phyloP scores from a whole-genome alignment of 2,329 filamentous ascomycete genomes.

The Emergomyces orientalis region DNA sequence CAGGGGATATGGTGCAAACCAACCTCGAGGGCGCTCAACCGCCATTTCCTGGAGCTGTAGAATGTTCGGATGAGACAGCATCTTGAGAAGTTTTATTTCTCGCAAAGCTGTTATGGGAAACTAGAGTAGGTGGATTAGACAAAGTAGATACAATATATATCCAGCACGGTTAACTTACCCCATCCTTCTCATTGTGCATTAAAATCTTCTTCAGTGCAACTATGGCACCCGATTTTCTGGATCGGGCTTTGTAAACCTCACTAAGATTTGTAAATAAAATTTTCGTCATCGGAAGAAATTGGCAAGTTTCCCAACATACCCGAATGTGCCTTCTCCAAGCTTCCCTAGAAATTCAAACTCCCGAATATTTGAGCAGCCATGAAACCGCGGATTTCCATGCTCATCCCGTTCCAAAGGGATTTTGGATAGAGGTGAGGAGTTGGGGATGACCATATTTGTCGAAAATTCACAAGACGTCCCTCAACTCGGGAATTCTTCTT shows the following conservation, averaged over 20 bases:
- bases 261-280: slow-evolving; percentile 32
- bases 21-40: slow-evolving; percentile 63
- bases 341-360: slow-evolving; percentile 36
- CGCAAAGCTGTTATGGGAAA: slow-evolving; percentile 97
- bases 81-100: slow-evolving; percentile 94
- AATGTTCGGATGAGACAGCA: slow-evolving; percentile 84
- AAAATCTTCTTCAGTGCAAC: slow-evolving; percentile 97
- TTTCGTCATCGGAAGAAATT: not conserved
- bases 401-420: slow-evolving; percentile 38
- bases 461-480: not conserved
- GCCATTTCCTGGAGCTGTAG: slow-evolving; percentile 90
- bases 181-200: slow-evolving; percentile 99
- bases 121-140: slow-evolving; percentile 28
- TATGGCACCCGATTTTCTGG: slow-evolving; percentile 61
- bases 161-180: slow-evolving; percentile 44
- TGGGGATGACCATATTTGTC: slow-evolving; percentile 26
- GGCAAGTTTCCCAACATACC: slow-evolving; percentile 40
- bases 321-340: slow-evolving; percentile 93
- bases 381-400: slow-evolving; percentile 53
- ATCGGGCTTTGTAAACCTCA: slow-evolving; percentile 84
- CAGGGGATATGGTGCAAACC: slow-evolving; percentile 1
- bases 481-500: not conserved
- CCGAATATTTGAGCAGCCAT: slow-evolving; percentile 60
- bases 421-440: slow-evolving; percentile 21
- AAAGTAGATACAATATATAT: slow-evolving; percentile 1